Evolutionary conservation across 2,329 filamentous ascomycete species (phyloP), one percentile per base, ranked within the genome.

Genomic region (Stagonosporopsis cucurbitacearum): DNA sequence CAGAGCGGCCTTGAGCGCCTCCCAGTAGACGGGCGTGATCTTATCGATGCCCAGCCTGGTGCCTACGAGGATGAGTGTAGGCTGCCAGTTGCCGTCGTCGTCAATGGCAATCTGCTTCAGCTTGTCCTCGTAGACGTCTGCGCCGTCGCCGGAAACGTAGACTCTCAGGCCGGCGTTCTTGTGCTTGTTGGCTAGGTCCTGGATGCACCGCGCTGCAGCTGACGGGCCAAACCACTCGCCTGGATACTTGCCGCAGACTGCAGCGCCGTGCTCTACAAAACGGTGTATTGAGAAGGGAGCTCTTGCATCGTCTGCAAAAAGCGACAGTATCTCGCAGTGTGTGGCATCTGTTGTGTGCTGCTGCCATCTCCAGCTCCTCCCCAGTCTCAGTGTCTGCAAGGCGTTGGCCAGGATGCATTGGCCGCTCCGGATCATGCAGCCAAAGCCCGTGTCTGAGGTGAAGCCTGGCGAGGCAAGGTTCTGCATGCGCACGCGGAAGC

Each of bases 161-260:
- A 98, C 92, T 40, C 87, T 86, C 12, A 98, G 79, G 1, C 82
- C 84, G 4, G 84, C 81, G 44, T 86, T 81, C 49, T 81, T 75
- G 62, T 88, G 83, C 58, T 85, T 81, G 57, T 88, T 88, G 22
- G 87, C 86, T 33, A 99, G 81, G 19, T 91, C 90, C 74, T 95
- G 89, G 64, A 99, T 97, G 75, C 95, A 98, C 53, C 89, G 87
- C 42, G 95, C 93, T 9, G 95, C 96, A 6, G 95, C 95, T 17
- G 92, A 97, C n/a, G 95, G 95, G 0, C 95, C 95, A 77, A 99
- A 99, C 95, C 95, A 99, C 77, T 98, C 92, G 33, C 95, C 95
- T 0, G 95, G 95, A 69, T 96, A 91, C 76, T 96, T 98, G 4
- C 92, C 93, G 75, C 95, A 99, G 2, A 89, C 88, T 32, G 84